Evolutionary conservation across 306 rosid species (phyloP).

Genomic region (Cucumis hystrix): DNA sequence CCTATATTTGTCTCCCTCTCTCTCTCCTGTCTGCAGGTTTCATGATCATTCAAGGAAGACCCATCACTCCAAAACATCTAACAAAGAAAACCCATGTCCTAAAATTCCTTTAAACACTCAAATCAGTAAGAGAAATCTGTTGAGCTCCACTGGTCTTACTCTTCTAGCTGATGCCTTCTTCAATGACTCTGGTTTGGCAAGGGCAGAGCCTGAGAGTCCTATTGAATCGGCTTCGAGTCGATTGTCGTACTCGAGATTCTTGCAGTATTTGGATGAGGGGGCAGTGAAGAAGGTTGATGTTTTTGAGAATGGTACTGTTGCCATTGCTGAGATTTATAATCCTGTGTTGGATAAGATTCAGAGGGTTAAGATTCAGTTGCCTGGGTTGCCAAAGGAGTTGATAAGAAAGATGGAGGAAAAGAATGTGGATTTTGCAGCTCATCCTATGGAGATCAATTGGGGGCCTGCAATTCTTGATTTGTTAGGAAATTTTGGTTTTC

Average conservation of each 20-base stretch:
- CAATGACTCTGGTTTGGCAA: constrained; percentile 27
- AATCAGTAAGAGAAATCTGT: constrained; percentile 26
- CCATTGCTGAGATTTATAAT: constrained; percentile 55
- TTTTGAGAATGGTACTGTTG: constrained; percentile 56
- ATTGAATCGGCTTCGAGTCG: constrained; percentile 37
- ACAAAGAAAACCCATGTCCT: constrained; percentile 20
- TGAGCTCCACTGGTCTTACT: constrained; percentile 22
- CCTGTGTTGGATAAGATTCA: constrained; percentile 45
- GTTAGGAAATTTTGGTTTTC: constrained; percentile 54
- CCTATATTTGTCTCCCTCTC: constrained; percentile 26
- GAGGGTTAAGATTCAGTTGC: constrained; percentile 57
- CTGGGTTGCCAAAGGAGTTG: constrained; percentile 48
- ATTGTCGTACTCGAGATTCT: constrained; percentile 55
- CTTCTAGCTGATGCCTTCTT: constrained; percentile 19
- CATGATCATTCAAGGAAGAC: constrained; percentile 26
- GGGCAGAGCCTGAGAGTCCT: constrained; percentile 53
- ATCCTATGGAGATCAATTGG: constrained; percentile 33
- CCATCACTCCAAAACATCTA: constrained; percentile 16
- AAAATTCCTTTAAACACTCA: constrained; percentile 17
- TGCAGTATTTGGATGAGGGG: constrained; percentile 54
- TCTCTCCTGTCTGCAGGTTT: constrained; percentile 34
- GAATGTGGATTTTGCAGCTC: constrained; percentile 56
- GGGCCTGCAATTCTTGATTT: constrained; percentile 33
- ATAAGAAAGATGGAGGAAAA: constrained; percentile 45
- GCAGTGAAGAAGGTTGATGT: constrained; percentile 57